Percentiles rank a stretch among this genome's conserved stretches.
phyloP scores from a whole-genome alignment of 768 basidiomycete species.

The Phylloporus rhodoxanthus region DNA sequence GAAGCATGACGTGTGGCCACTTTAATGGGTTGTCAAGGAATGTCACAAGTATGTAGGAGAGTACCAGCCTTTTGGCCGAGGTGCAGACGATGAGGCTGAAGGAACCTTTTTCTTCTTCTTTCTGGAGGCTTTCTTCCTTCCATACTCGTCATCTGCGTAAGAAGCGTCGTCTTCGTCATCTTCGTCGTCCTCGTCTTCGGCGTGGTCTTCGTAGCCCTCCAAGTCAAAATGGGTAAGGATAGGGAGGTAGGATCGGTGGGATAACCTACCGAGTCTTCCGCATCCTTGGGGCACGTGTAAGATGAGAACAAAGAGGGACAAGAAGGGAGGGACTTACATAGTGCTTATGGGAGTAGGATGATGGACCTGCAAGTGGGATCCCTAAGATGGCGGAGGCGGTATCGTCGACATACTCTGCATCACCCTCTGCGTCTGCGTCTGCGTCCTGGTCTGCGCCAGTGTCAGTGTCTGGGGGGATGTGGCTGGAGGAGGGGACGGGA shows the following conservation, averaged over 20 bases:
- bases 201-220: conserved; percentile 53
- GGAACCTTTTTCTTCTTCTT: conserved; percentile 56
- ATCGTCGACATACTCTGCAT: conserved; percentile 38
- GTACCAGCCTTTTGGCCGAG: conserved; percentile 54
- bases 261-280: conserved; percentile 29
- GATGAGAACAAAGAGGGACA: conserved; percentile 1
- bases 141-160: conserved; percentile 74
- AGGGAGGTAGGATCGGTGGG: conserved; percentile 8
- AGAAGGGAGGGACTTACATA: conserved; percentile 44
- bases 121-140: conserved; percentile 59
- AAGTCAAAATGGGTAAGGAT: conserved; percentile 36
- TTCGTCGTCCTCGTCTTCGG: conserved; percentile 48
- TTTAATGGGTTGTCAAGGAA: conserved; percentile 20
- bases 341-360: conserved; percentile 46
- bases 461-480: conserved; percentile 18
- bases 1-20: conserved; percentile 49
- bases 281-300: conserved; percentile 16
- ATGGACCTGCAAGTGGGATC: conserved; percentile 35
- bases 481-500: conserved; percentile 15
- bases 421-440: conserved; percentile 38
- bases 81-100: conserved; percentile 38
- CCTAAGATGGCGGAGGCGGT: conserved; percentile 33
- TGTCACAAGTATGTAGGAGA: conserved; percentile 9
- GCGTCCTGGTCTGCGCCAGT: conserved; percentile 56
- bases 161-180: conserved; percentile 75